Conservation (phyloP, 257 asterid genomes). For the Solanum verrucosum region DNA sequence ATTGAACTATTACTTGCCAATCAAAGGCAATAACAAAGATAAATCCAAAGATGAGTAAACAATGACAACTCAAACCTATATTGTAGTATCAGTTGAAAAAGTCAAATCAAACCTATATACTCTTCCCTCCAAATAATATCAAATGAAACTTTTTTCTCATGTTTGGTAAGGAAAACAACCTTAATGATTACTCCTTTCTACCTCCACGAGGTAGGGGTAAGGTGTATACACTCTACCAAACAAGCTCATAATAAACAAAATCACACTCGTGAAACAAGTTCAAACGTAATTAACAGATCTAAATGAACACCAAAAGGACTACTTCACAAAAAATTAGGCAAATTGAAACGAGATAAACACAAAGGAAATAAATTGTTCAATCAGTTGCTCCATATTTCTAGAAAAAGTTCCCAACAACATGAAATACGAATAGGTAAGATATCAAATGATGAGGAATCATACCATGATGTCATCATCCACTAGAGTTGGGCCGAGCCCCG, state of each 20-base stretch:
- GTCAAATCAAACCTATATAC: not conserved
- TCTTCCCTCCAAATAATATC: not conserved
- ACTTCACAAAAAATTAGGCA: not conserved
- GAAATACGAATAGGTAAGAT: not conserved
- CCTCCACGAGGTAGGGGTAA: not conserved
- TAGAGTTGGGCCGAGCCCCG: slow-evolving; percentile 46
- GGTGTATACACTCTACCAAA: not conserved
- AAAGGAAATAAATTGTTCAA: not conserved
- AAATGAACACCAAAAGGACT: not conserved
- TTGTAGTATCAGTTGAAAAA: not conserved
- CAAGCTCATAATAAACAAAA: not conserved
- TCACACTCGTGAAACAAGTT: not conserved
- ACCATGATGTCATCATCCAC: slow-evolving; percentile 47
- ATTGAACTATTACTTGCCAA: not conserved
- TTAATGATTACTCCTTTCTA: not conserved
- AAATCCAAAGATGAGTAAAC: not conserved
- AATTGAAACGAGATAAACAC: not conserved
- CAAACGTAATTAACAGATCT: not conserved
- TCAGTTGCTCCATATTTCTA: not conserved
- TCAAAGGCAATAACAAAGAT: not conserved
- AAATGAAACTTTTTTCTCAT: not conserved
- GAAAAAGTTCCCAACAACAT: not conserved
- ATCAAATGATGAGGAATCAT: not conserved
- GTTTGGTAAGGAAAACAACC: not conserved
- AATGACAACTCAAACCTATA: not conserved